Evolutionary conservation across 495 filamentous ascomycete genomes (phyloP).

Genomic region (Emericellopsis terricola): DNA sequence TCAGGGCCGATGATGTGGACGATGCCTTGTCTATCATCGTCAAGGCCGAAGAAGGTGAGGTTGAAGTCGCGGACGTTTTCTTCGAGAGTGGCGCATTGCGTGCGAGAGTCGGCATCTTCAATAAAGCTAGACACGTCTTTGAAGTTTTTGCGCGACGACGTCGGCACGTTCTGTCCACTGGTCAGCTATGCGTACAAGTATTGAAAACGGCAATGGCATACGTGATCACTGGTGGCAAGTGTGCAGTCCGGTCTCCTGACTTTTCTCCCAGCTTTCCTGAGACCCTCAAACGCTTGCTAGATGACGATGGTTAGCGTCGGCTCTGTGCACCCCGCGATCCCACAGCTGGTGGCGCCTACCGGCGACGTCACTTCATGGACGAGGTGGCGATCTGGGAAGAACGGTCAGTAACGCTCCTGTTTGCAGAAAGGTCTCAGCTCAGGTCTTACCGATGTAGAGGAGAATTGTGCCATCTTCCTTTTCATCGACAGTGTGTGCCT

Average conservation of each 20-base stretch:
- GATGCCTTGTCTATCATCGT: constrained; percentile 92
- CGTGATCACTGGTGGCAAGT: constrained; percentile 89
- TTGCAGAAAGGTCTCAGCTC: background rate
- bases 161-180: constrained; percentile 72
- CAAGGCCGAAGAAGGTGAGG: constrained; percentile 92
- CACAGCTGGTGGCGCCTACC: constrained; percentile 20
- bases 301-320: too few species aligned
- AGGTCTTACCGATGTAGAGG: constrained; percentile 68
- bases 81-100: constrained; percentile 88
- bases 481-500: constrained; percentile 84
- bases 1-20: constrained; percentile 98
- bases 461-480: constrained; percentile 82
- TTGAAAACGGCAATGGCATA: constrained; percentile 37
- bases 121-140: constrained; percentile 80
- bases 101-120: constrained; percentile 79
- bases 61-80: constrained; percentile 94
- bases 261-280: constrained; percentile 67
- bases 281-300: constrained; percentile 91
- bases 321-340: background rate
- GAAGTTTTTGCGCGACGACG: constrained; percentile 70
- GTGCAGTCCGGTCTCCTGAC: constrained; percentile 94
- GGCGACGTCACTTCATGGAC: constrained; percentile 98
- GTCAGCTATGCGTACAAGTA: constrained; percentile 7
- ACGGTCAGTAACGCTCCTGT: constrained; percentile 3
- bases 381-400: constrained; percentile 61